Percentiles rank a stretch among this genome's conserved stretches.
phyloP scores from a whole-genome alignment of 352 stramenopile genomes.

The Pythium phragmitis region DNA sequence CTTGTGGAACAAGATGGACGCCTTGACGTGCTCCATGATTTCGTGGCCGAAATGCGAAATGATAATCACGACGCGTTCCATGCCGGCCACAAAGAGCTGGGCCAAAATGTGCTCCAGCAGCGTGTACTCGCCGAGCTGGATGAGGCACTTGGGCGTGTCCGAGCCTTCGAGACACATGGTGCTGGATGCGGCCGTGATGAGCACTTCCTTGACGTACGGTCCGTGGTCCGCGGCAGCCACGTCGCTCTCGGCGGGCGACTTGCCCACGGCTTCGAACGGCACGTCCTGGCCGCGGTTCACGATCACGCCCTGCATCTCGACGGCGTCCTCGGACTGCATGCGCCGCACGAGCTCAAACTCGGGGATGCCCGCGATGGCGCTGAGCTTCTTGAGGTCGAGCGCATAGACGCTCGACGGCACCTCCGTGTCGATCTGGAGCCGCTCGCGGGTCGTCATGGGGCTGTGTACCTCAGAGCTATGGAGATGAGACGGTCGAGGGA shows the following conservation, averaged over 20 bases:
- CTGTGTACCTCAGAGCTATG: constrained; percentile 3
- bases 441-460: constrained; percentile 22
- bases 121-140: constrained; percentile 72
- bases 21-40: constrained; percentile 79
- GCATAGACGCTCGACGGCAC: constrained; percentile 80
- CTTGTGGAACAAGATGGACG: constrained; percentile 70
- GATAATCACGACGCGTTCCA: constrained; percentile 83
- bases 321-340: constrained; percentile 72
- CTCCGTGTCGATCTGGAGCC: constrained; percentile 68
- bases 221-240: constrained; percentile 1
- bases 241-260: constrained; percentile 25
- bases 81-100: constrained; percentile 78
- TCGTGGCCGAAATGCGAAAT: constrained; percentile 81
- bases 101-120: constrained; percentile 81
- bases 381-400: constrained; percentile 69
- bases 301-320: constrained; percentile 82
- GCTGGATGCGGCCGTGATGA: constrained; percentile 77
- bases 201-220: constrained; percentile 60
- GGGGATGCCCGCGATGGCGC: constrained; percentile 55
- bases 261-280: constrained; percentile 75
- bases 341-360: constrained; percentile 65
- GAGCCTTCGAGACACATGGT: constrained; percentile 79
- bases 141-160: constrained; percentile 79
- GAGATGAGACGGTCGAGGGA: not conserved
- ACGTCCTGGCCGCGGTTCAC: constrained; percentile 77